phyloP scores from a whole-genome alignment of 2,329 filamentous ascomycete genomes.

The Curvularia spicifera region DNA sequence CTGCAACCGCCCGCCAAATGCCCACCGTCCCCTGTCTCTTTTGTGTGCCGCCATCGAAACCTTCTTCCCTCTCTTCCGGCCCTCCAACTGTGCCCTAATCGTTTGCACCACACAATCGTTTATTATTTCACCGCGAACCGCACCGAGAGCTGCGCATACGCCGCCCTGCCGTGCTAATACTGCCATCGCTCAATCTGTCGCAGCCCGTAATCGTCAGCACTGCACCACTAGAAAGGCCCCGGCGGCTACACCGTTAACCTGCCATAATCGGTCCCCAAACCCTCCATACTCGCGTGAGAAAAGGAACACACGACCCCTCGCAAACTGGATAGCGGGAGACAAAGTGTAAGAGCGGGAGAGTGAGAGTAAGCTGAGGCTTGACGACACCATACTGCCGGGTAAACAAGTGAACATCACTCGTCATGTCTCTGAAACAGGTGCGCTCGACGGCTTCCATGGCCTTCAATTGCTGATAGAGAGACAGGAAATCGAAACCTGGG shows the following conservation, averaged over 20 bases:
- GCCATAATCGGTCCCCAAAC: constrained; percentile 19
- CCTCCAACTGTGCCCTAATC: constrained; percentile 32
- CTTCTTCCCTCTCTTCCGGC: constrained; percentile 33
- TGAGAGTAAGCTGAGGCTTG: constrained; percentile 40
- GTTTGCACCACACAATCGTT: constrained; percentile 31
- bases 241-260: constrained; percentile 39
- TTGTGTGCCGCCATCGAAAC: constrained; percentile 38
- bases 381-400: constrained; percentile 52
- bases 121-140: constrained; percentile 14
- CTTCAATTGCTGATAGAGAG: constrained; percentile 36
- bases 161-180: constrained; percentile 25
- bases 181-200: constrained; percentile 17
- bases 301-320: constrained; percentile 30
- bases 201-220: constrained; percentile 23
- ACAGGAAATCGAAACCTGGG: constrained; percentile 99
- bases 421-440: constrained; percentile 60
- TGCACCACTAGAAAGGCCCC: constrained; percentile 32
- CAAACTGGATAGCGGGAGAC: constrained; percentile 31
- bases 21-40: constrained; percentile 39
- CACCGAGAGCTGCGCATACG: constrained; percentile 11
- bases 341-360: neutral
- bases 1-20: constrained; percentile 48
- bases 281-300: constrained; percentile 26
- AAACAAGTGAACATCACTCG: constrained; percentile 44
- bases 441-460: constrained; percentile 21